Evolutionary conservation across 1,139 yeast genomes (phyloP).

Genomic region (Yamadazyma trypodendri): DNA sequence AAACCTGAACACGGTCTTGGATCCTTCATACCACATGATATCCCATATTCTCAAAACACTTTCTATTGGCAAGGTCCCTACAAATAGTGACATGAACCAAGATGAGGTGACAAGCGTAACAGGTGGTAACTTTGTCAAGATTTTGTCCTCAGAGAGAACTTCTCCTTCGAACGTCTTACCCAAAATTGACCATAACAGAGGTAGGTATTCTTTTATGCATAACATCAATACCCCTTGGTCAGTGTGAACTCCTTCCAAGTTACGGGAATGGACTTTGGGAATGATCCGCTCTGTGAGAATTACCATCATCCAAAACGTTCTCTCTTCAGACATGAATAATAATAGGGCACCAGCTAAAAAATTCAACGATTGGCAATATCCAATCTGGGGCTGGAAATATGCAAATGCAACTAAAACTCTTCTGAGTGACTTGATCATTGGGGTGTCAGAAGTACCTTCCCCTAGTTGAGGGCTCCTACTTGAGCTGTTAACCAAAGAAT

Average conservation of each 20-base stretch:
- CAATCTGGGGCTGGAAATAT: slow-evolving; percentile 82
- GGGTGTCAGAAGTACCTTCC: slow-evolving; percentile 44
- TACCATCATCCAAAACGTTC: slow-evolving; percentile 93
- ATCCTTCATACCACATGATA: slow-evolving; percentile 87
- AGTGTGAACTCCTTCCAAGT: slow-evolving; percentile 89
- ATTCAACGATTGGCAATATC: slow-evolving; percentile 93
- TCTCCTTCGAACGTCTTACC: slow-evolving; percentile 46
- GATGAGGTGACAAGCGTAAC: slow-evolving; percentile 90
- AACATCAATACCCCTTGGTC: slow-evolving; percentile 94
- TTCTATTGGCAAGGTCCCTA: slow-evolving; percentile 85
- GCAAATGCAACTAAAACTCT: slow-evolving; percentile 85
- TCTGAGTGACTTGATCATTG: slow-evolving; percentile 68
- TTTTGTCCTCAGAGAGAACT: slow-evolving; percentile 53
- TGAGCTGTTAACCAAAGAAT: slow-evolving; percentile 2
- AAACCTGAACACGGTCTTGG: slow-evolving; percentile 79
- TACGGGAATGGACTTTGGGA: slow-evolving; percentile 89
- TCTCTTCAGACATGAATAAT: slow-evolving; percentile 83
- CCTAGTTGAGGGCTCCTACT: slow-evolving; percentile 23
- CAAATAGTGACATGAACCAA: slow-evolving; percentile 96
- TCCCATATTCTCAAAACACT: slow-evolving; percentile 92
- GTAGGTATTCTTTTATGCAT: slow-evolving; percentile 79
- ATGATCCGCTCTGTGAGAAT: slow-evolving; percentile 80
- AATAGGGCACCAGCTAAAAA: slow-evolving; percentile 84
- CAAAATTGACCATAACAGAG: slow-evolving; percentile 68
- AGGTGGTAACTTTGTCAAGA: slow-evolving; percentile 78